A percentile compares a stretch with the other conserved stretches of the same genome.
Evolutionary conservation across 192 early-diverging fungal genomes (phyloP).

Genomic region (Entomortierella parvispora): DNA sequence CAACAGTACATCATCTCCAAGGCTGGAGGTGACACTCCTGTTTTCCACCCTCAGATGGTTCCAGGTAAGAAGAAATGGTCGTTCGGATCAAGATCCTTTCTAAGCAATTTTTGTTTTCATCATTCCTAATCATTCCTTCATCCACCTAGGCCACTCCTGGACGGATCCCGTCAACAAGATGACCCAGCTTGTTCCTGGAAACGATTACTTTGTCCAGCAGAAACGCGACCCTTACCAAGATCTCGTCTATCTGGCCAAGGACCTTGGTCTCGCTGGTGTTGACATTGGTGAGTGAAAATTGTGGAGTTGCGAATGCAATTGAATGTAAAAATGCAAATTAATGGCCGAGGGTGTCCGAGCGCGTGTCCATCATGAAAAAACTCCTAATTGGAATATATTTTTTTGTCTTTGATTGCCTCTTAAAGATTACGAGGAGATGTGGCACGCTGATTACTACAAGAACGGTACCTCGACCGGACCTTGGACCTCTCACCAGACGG

Average conservation of each 20-base stretch:
- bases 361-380: no score
- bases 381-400: no score
- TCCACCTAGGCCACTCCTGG: conserved; percentile 9
- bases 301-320: no score
- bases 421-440: conserved; percentile 29
- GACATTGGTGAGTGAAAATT: conserved; percentile 20
- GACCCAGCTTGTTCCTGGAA: conserved; percentile 38
- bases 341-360: no score
- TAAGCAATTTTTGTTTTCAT: background rate
- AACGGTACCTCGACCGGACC: conserved; percentile 16
- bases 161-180: conserved; percentile 40
- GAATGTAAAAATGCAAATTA: no score
- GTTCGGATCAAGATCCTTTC: background rate
- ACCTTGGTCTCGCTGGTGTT: conserved; percentile 48
- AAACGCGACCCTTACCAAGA: conserved; percentile 51
- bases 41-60: conserved; percentile 47
- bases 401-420: background rate
- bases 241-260: conserved; percentile 49
- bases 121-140: background rate
- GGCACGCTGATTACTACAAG: conserved; percentile 15
- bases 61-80: conserved; percentile 14
- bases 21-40: conserved; percentile 24
- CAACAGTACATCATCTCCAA: conserved; percentile 24
- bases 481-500: conserved; percentile 21
- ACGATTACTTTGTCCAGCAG: conserved; percentile 31